Base-by-base conservation (phyloP, 1,284 basidiomycete genomes). In the Erythrobasidium hasegawianum region DNA sequence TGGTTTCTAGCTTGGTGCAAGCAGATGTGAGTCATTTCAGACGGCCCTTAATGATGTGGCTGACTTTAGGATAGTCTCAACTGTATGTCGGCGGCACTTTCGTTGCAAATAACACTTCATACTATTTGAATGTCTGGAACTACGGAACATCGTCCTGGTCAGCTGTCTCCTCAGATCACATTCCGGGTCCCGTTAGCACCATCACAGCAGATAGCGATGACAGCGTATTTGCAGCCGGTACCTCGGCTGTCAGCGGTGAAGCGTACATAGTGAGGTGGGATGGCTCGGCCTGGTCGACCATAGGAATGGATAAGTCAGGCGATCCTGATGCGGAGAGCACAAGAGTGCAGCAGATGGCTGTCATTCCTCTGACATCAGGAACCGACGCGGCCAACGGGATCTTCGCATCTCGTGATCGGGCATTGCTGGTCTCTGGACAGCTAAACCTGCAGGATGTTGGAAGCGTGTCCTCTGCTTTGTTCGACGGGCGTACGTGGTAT, bases 141-240 rank as follows among this genome's bases (percentile, higher is more conserved):
- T 86, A 91, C 73, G 73, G 81, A 58, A 88, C 88, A 71, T 75
- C 78, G 2, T 85, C 84, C 0, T 96, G 94, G 90, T 79, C 80
- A n/a, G 76, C 84, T 5, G 78, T 97, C 22, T 92, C 90, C 10
- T 78, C 72, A 11, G 78, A 78, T 13, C 81, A 84, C 56, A 81
- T 96, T 14, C 90, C 92, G 50, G 95, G 95, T 1, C 90, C 92
- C 1, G 89, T 93, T 0, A 88, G 90, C 8, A 91, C 95, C 13
- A 77, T 97, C 58, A 87, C 87, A 62, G 86, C 94, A 59, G 89
- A 97, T 77, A 82, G 87, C 75, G 77, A 79, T 0, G 87, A 85
- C 71, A 94, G 88, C 73, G 84, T 97, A 71, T 97, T 94, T 74
- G 90, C 89, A 50, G 89, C 92, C 49, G 95, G 95, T 61, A 85